Evolutionary conservation across 352 stramenopile genomes (phyloP), one percentile per base, ranked within the genome.

Genomic region (Phytophthora megakarya): DNA sequence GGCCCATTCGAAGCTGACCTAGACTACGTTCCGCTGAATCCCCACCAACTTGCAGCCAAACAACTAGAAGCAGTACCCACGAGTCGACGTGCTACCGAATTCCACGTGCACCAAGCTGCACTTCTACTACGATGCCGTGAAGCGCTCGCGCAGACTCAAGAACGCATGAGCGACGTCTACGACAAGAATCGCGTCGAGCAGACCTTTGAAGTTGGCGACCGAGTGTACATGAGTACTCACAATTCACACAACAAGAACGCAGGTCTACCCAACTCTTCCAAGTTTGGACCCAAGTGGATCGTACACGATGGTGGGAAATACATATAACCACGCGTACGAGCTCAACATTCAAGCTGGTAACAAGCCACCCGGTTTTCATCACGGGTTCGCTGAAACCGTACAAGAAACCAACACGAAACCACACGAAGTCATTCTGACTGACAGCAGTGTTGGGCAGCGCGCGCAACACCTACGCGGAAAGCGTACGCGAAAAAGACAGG

Each of bases 231-330:
- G 19, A 59, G 47, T 15, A 60, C 61, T 10, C 16, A 60, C 7
- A 28, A 64, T 18, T 26, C 64, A 6, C 46, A 70, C 22, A 22
- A 15, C 5, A 49, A 54, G 19, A 30, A 70, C 25, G 15, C 35
- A 6, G 51, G 60, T 0, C 37, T 68, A 7, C 50, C 51, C 4
- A 68, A 53, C 15, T 68, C 60, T 2, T 21, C 23, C 32, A 67
- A 63, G 43, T 59, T 68, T 8, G 50, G 51, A 19, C 21, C 59
- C 0, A 67, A 67, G 35, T 61, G 49, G 48, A 61, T 68, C n/a
- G n/a, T n/a, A n/a, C n/a, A n/a, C n/a, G n/a, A n/a, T n/a, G n/a
- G n/a, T n/a, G n/a, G n/a, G n/a, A n/a, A n/a, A n/a, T n/a, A n/a
- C n/a, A n/a, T n/a, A n/a, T n/a, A n/a, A n/a, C n/a, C n/a, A n/a